Conservation (phyloP, 1,284 basidiomycete species). For the Cryptococcus hybrid region DNA sequence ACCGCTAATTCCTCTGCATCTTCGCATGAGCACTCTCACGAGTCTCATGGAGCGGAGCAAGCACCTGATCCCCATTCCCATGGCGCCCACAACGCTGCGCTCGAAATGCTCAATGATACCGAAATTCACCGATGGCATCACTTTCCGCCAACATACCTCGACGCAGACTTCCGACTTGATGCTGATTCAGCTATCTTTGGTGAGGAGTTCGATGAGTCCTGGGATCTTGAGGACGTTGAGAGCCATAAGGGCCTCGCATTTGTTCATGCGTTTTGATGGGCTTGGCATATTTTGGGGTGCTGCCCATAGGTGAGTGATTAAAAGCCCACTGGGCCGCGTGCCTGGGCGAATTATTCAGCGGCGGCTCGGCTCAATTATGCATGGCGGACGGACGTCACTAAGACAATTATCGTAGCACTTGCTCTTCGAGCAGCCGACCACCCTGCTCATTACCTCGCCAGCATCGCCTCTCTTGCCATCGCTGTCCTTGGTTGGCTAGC, state of each 20-base stretch:
- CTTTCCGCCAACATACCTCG: conserved; percentile 41
- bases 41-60: background rate
- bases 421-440: conserved; percentile 38
- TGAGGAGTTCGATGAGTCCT: conserved; percentile 35
- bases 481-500: conserved; percentile 39
- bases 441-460: conserved; percentile 36
- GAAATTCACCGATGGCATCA: conserved; percentile 36
- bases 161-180: conserved; percentile 38
- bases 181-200: conserved; percentile 38
- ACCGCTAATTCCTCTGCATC: background rate
- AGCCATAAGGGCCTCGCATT: conserved; percentile 34
- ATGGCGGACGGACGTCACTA: background rate
- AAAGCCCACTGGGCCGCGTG: background rate
- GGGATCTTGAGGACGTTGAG: conserved; percentile 26
- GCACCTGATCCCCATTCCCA: conserved; percentile 20
- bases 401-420: conserved; percentile 21
- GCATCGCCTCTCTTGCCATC: conserved; percentile 26
- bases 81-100: conserved; percentile 28
- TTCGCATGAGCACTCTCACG: too few relatives aligned
- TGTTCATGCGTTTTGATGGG: conserved; percentile 31
- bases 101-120: conserved; percentile 30
- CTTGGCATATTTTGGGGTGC: conserved; percentile 36
- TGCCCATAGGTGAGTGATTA: conserved; percentile 36
- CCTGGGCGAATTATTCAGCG: too few relatives aligned
- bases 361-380: background rate